phyloP scores from a whole-genome alignment of 192 early-diverging fungal species.

The Coemansia sp. region DNA sequence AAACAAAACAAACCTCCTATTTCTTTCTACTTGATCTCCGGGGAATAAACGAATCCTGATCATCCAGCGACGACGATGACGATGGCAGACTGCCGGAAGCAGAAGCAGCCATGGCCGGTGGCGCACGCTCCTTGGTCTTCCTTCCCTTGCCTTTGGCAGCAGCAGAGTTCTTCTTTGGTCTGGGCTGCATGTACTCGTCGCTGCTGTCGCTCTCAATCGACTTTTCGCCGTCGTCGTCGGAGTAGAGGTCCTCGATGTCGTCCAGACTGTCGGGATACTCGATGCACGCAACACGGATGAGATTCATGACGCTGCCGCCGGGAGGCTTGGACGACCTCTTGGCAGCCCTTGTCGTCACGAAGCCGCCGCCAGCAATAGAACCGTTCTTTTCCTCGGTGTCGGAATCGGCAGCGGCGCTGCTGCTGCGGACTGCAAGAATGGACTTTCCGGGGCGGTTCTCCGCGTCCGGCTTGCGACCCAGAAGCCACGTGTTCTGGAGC shows the following conservation, averaged over 20 bases:
- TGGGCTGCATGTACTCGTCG: background rate
- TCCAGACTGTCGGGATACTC: slow-evolving; percentile 22
- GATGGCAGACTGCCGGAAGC: too few relatives aligned
- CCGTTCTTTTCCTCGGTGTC: background rate
- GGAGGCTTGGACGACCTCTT: slow-evolving; percentile 3
- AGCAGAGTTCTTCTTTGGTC: background rate
- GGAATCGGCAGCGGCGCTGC: background rate
- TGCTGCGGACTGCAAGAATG: slow-evolving; percentile 9
- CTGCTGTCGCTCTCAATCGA: slow-evolving; percentile 1
- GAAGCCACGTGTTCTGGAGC: slow-evolving; percentile 18
- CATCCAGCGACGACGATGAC: too few relatives aligned
- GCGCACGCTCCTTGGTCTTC: slow-evolving; percentile 1
- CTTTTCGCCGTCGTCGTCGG: slow-evolving; percentile 4
- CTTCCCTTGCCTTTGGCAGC: background rate
- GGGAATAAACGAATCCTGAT: slow-evolving; percentile 4
- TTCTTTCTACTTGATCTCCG: slow-evolving; percentile 10
- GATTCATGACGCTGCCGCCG: background rate
- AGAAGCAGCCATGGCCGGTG: background rate
- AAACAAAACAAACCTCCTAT: too few relatives aligned
- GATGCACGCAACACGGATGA: slow-evolving; percentile 35
- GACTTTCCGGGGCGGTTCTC: background rate
- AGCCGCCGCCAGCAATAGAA: background rate
- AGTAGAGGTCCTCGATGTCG: slow-evolving; percentile 1
- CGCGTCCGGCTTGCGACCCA: background rate
- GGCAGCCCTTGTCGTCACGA: background rate